These are phyloP conservation scores for Paraleonurus japonicus DNA, from an alignment of 257 asterid species.

Conservation along the genomic window DNA sequence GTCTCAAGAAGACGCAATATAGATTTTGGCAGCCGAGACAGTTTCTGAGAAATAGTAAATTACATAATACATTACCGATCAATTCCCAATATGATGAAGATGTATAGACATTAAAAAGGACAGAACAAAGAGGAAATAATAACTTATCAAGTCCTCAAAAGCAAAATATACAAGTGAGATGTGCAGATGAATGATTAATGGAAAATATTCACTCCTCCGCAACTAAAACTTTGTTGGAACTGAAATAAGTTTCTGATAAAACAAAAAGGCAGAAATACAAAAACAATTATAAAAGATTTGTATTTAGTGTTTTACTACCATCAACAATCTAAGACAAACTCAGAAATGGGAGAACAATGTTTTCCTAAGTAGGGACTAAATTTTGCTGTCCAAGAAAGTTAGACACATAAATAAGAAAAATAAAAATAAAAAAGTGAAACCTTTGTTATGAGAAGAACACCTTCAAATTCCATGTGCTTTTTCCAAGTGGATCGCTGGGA, in stretches of 20 bases:
- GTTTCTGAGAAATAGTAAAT: conserved; percentile 55
- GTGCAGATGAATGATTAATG: neutral
- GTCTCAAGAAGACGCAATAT: conserved; percentile 81
- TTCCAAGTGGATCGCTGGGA: conserved; percentile 79
- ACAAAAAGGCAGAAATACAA: neutral
- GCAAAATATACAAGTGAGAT: neutral
- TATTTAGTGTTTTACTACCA: neutral
- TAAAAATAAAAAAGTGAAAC: neutral
- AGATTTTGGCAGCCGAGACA: conserved; percentile 81
- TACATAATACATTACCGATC: neutral
- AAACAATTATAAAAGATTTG: neutral
- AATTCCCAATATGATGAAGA: neutral
- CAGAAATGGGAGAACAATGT: neutral
- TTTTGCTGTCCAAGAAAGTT: neutral
- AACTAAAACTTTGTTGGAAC: neutral
- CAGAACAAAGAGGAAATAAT: neutral
- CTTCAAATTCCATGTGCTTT: conserved; percentile 96
- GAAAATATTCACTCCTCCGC: neutral
- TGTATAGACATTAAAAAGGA: neutral
- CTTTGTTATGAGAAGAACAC: conserved; percentile 41
- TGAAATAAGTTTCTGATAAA: neutral
- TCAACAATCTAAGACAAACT: neutral
- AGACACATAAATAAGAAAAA: neutral
- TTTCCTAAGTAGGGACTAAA: neutral
- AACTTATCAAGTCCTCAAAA: conserved; percentile 5